phyloP scores from a whole-genome alignment of 2,329 filamentous ascomycete genomes.

The Pseudocercospora musae region DNA sequence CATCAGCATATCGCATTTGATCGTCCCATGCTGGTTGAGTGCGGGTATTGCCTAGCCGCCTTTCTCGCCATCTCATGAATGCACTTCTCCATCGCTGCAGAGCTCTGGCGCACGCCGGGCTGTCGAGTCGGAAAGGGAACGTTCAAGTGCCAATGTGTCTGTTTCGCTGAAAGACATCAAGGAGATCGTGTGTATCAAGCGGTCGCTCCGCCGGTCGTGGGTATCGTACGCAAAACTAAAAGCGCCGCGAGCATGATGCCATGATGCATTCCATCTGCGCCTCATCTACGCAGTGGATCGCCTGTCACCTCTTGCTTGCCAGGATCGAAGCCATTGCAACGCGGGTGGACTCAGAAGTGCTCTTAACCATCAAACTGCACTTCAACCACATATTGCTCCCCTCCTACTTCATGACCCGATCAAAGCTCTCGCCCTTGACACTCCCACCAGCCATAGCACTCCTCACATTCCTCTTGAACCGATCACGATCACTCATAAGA shows the following conservation, averaged over 20 bases:
- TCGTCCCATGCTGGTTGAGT: neutral
- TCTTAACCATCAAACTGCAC: neutral
- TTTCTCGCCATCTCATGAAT: neutral
- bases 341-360: neutral
- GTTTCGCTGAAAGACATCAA: neutral
- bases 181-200: neutral
- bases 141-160: neutral
- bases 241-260: neutral
- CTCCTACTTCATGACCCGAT: slow-evolving; percentile 68
- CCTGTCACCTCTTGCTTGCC: neutral
- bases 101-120: neutral
- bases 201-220: neutral
- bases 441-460: slow-evolving; percentile 76
- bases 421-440: slow-evolving; percentile 70
- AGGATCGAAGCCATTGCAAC: neutral
- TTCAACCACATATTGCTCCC: neutral
- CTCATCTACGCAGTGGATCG: neutral
- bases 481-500: slow-evolving; percentile 77
- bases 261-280: neutral
- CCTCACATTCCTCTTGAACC: slow-evolving; percentile 88
- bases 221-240: neutral
- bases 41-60: neutral
- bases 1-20: neutral
- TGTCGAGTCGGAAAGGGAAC: neutral
- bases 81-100: neutral